Base-by-base conservation (phyloP, 1,284 basidiomycete species). In the Cutaneotrichosporon arboriforme region DNA sequence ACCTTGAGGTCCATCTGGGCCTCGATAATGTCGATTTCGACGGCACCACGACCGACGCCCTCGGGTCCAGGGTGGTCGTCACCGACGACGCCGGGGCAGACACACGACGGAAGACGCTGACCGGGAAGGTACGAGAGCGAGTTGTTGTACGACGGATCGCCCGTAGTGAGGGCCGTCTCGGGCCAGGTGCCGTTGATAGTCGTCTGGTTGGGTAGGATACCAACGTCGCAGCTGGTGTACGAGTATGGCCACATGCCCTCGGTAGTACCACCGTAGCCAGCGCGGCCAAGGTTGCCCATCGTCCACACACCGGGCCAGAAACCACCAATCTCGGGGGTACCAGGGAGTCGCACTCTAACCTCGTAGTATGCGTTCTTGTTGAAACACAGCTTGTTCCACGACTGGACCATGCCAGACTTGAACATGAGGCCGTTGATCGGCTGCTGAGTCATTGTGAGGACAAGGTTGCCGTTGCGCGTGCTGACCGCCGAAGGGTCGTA, bases 401-500 rank as follows among this genome's bases (percentile, higher is more conserved):
- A 70, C 55, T 77, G 77, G 17, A 80, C 50, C 76, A 79, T 78
- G 23, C 78, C 80, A 9, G 75, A 77, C 48, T 84, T 79, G 70
- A 86, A 94, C 64, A 88, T 77, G 58, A 97, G 78, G 54, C 81
- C 82, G 73, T 97, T 85, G 42, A 79, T 86, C 44, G 77, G 65
- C 64, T 83, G 84, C 62, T 82, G 64, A 0, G 79, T 82, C 54
- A 94, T 74, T 0, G 86, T 90, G 65, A 98, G 85, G 63, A 87
- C 80, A 34, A 98, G 81, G 38, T 83, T 78, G n/a, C 94, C 94
- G 62, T 84, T 79, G 50, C 76, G 76, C 3, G 94, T 98, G 2
- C 83, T 88, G 51, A 92, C 78, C 3, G 87, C 85, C 8, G 78
- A 81, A 2, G 93, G 92, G 64, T 89, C 86, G 73, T 90, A 70